Conservation (phyloP, 495 filamentous ascomycete genomes). For the Pyrenula aspistea region DNA sequence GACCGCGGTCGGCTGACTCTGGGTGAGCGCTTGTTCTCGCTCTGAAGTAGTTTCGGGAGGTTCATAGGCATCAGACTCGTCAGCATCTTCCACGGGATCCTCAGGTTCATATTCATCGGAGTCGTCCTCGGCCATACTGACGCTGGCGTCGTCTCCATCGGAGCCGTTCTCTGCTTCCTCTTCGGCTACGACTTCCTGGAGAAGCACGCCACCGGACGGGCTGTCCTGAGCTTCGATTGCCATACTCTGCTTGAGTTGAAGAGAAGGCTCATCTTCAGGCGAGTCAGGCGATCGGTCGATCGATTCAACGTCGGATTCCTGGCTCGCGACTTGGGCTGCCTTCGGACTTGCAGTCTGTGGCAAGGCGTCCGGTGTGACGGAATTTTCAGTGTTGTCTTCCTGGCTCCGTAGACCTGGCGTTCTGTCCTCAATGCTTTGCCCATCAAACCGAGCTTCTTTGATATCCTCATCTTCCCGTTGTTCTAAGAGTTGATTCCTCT, state of each 20-base stretch:
- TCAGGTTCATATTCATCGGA: conserved; percentile 12
- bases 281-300: background rate
- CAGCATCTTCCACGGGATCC: conserved; percentile 3
- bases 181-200: background rate
- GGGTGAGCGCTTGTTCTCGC: conserved; percentile 7
- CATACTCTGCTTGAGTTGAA: background rate
- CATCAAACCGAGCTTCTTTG: conserved; percentile 18
- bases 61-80: conserved; percentile 42
- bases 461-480: conserved; percentile 14
- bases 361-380: conserved; percentile 1
- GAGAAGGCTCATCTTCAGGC: background rate
- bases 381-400: background rate
- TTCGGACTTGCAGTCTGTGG: conserved; percentile 13
- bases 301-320: background rate
- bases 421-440: background rate
- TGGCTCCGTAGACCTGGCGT: background rate
- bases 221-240: background rate
- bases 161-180: background rate
- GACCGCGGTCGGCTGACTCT: background rate
- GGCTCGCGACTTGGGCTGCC: background rate
- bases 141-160: conserved; percentile 1
- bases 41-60: conserved; percentile 38
- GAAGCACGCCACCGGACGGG: background rate
- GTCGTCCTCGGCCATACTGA: conserved; percentile 7
- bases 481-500: conserved; percentile 16